A percentile compares a stretch with the other conserved stretches of the same genome.
These are phyloP conservation scores for Castanospermum australe DNA, from an alignment of 306 rosid genomes.

Conservation along the genomic window DNA sequence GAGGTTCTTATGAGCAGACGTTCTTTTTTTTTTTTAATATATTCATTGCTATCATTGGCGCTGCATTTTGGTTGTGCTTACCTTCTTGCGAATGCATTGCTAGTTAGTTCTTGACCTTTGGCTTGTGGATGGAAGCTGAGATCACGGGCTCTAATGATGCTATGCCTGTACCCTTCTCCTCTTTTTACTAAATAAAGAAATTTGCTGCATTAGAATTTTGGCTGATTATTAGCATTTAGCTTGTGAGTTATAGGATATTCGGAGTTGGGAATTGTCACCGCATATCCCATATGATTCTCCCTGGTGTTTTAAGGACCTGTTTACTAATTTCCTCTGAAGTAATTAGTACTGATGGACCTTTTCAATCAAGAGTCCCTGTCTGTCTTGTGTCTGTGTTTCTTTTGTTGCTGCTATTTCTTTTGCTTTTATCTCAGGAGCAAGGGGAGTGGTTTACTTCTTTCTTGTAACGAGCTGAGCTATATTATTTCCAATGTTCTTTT, in stretches of 20 bases:
- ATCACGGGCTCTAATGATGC: too few species aligned
- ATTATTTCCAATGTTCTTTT: constrained; percentile 12
- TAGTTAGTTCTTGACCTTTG: neutral
- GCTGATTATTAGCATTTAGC: neutral
- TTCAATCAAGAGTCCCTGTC: neutral
- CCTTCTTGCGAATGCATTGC: neutral
- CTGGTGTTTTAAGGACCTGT: neutral
- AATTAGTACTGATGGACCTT: neutral
- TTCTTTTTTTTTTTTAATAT: neutral
- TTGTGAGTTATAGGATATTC: neutral
- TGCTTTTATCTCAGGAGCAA: neutral
- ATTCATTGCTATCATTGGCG: neutral
- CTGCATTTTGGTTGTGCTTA: neutral
- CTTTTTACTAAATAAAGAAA: neutral
- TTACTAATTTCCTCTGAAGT: neutral
- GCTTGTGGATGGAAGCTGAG: neutral
- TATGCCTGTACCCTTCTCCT: too few species aligned
- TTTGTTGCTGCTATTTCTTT: neutral
- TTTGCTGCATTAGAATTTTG: neutral
- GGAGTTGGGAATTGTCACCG: neutral
- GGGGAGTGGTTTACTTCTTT: neutral
- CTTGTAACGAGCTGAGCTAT: constrained; percentile 11
- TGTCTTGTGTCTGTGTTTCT: neutral
- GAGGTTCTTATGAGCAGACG: neutral
- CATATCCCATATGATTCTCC: neutral